Conservation (phyloP, 2,329 filamentous ascomycete species). For the Calonectria henricotiae region DNA sequence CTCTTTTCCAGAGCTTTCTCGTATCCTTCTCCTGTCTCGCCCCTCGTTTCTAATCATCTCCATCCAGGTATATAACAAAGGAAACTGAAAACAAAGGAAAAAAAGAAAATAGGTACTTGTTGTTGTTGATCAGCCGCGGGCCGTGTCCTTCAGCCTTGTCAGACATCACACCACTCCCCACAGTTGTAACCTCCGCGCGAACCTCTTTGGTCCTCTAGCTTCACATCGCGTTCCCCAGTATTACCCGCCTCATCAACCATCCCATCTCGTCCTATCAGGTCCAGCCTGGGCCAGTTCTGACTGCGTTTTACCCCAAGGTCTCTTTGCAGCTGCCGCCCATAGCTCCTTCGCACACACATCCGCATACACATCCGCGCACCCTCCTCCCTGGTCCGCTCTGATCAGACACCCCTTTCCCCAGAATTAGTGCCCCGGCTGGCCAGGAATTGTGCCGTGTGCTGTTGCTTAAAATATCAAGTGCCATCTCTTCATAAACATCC, state of each 20-base stretch:
- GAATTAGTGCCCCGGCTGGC: conserved; percentile 22
- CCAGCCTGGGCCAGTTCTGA: conserved; percentile 40
- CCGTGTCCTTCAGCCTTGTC: conserved; percentile 51
- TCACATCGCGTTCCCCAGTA: conserved; percentile 53
- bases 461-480: conserved; percentile 47
- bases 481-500: conserved; percentile 55
- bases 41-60: conserved; percentile 33
- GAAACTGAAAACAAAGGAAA: conserved; percentile 44
- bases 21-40: conserved; percentile 33
- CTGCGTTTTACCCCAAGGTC: conserved; percentile 18
- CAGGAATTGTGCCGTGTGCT: conserved; percentile 32
- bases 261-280: conserved; percentile 34
- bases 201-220: conserved; percentile 48
- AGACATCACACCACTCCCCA: conserved; percentile 53
- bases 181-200: conserved; percentile 47
- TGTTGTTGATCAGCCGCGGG: conserved; percentile 34
- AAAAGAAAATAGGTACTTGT: conserved; percentile 45
- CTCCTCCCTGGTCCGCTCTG: conserved; percentile 34
- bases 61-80: conserved; percentile 49
- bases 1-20: conserved; percentile 27
- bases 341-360: conserved; percentile 46
- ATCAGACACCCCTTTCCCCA: conserved; percentile 34
- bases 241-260: conserved; percentile 49
- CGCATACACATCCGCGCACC: conserved; percentile 37
- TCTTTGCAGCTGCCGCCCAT: conserved; percentile 42